phyloP scores from a whole-genome alignment of 441 rosid genomes.

The Pelargonium cotyledonis region DNA sequence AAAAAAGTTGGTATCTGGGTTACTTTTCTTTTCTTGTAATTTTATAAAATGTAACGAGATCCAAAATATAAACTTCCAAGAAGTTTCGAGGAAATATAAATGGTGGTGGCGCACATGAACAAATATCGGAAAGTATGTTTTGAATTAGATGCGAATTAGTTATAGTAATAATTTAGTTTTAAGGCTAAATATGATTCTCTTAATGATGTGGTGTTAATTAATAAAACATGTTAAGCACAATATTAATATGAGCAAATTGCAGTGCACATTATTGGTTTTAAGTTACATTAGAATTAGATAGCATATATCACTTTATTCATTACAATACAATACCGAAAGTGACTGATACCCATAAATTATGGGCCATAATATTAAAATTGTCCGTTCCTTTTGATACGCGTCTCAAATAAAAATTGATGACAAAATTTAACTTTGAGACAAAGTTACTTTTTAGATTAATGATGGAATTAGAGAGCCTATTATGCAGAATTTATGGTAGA shows the following conservation, averaged over 20 bases:
- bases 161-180: too few species aligned
- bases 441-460: too few species aligned
- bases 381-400: not conserved
- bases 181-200: too few species aligned
- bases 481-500: not conserved
- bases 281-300: too few species aligned
- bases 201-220: too few species aligned
- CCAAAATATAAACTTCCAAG: not conserved
- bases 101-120: not conserved
- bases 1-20: not conserved
- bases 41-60: not conserved
- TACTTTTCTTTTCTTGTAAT: not conserved
- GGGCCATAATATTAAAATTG: not conserved
- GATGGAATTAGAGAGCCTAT: not conserved
- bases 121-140: not conserved
- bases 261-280: not conserved
- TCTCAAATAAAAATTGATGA: too few species aligned
- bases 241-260: too few species aligned
- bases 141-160: too few species aligned
- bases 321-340: not conserved
- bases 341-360: not conserved
- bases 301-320: not conserved
- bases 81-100: not conserved
- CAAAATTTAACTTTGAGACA: too few species aligned
- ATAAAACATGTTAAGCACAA: too few species aligned